These are phyloP conservation scores for Pseudognaphalium luteoalbum DNA, from an alignment of 129 eudicot species.

Conservation along the genomic window DNA sequence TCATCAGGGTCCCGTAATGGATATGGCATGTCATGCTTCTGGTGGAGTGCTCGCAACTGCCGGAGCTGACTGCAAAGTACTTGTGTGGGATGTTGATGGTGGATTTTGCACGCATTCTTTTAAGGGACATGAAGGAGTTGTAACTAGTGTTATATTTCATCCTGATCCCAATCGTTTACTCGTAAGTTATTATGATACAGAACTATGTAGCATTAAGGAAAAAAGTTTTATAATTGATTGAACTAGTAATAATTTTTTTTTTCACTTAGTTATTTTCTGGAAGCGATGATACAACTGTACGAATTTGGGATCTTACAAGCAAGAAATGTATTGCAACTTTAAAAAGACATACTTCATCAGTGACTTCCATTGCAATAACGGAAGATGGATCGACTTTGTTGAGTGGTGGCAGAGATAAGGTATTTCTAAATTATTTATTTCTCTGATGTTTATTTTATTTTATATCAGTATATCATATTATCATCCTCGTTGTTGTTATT, in stretches of 20 bases:
- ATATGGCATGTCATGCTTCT: conserved; percentile 85
- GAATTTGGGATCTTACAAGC: conserved; percentile 79
- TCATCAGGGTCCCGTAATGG: conserved; percentile 84
- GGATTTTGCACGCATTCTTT: conserved; percentile 87
- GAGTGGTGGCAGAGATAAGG: conserved; percentile 94
- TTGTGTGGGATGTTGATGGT: conserved; percentile 95
- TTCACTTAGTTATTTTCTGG: conserved; percentile 67
- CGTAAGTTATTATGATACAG: conserved; percentile 42
- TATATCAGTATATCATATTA: neutral
- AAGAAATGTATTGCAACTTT: conserved; percentile 72
- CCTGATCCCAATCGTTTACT: conserved; percentile 66
- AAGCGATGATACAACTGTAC: conserved; percentile 74
- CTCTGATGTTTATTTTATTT: neutral
- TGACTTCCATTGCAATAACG: conserved; percentile 77
- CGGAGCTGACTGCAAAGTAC: conserved; percentile 82
- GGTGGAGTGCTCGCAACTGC: conserved; percentile 93
- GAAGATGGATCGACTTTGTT: conserved; percentile 89
- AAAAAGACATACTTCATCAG: conserved; percentile 77
- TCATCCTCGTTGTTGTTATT: neutral
- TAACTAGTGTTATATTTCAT: conserved; percentile 69
- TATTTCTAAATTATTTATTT: conserved; percentile 4
- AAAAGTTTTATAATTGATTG: neutral
- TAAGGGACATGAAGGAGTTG: conserved; percentile 83
- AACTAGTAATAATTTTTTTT: neutral
- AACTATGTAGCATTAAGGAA: neutral